phyloP scores from a whole-genome alignment of 352 stramenopile species.

The Phytopythium vexans region DNA sequence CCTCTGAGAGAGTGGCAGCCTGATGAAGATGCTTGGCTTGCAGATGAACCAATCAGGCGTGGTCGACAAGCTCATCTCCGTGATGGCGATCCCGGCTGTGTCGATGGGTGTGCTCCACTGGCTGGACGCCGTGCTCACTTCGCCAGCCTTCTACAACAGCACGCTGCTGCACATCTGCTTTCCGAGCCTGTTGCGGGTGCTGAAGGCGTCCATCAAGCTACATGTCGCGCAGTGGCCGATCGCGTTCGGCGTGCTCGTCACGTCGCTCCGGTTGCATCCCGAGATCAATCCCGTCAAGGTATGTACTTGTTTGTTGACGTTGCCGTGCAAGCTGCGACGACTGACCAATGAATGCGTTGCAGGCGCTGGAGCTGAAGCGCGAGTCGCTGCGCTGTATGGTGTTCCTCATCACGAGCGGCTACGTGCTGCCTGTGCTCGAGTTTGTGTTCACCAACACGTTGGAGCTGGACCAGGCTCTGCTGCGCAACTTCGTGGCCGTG shows the following conservation, averaged over 20 bases:
- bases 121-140: conserved; percentile 75
- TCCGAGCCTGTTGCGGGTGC: conserved; percentile 68
- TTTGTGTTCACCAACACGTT: conserved; percentile 80
- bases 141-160: conserved; percentile 75
- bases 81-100: conserved; percentile 80
- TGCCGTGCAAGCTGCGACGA: not conserved
- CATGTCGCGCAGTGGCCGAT: conserved; percentile 83
- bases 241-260: conserved; percentile 77
- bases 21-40: too few species aligned
- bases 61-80: conserved; percentile 71
- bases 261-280: conserved; percentile 61
- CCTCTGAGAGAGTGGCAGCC: too few species aligned
- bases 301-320: not conserved
- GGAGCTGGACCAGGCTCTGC: conserved; percentile 77
- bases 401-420: conserved; percentile 86
- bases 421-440: conserved; percentile 80
- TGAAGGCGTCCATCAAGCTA: conserved; percentile 75
- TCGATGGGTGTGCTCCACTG: conserved; percentile 85
- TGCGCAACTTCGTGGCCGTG: conserved; percentile 85
- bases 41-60: conserved; percentile 87
- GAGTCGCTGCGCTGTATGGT: conserved; percentile 85
- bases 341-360: not conserved
- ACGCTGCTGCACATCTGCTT: conserved; percentile 86
- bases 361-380: conserved; percentile 78
- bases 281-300: conserved; percentile 86